Conservation (phyloP, 2,329 filamentous ascomycete species). For the Tolypocladium tropicale region DNA sequence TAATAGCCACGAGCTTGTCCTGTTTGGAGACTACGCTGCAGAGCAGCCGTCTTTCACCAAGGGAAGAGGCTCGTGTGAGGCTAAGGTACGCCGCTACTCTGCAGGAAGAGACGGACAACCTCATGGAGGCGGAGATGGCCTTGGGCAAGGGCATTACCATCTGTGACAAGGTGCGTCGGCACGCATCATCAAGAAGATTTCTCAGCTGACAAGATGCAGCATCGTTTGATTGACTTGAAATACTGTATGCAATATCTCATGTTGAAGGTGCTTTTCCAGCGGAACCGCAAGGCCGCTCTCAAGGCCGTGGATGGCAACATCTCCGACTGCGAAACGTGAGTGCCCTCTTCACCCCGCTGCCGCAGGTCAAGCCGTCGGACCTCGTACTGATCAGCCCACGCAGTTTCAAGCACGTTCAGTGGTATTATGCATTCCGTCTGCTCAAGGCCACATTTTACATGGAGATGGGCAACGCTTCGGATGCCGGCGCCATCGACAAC, state of each 20-base stretch:
- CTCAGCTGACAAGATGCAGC: conserved; percentile 13
- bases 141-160: conserved; percentile 61
- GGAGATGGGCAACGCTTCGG: conserved; percentile 48
- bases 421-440: conserved; percentile 70
- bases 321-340: conserved; percentile 54
- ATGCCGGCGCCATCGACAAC: conserved; percentile 56
- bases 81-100: conserved; percentile 63
- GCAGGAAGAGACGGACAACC: conserved; percentile 66
- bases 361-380: neutral
- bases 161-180: conserved; percentile 47
- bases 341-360: neutral
- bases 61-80: conserved; percentile 58
- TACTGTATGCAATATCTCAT: conserved; percentile 70
- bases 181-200: neutral
- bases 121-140: conserved; percentile 61
- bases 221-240: conserved; percentile 50
- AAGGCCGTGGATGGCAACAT: conserved; percentile 63
- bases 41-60: conserved; percentile 48
- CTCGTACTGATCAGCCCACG: neutral
- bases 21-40: conserved; percentile 63
- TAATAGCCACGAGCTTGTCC: conserved; percentile 61
- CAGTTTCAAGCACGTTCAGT: conserved; percentile 55
- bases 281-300: conserved; percentile 61
- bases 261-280: conserved; percentile 58
- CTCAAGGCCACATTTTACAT: conserved; percentile 61